Evolutionary conservation across 345 rosid species (phyloP).

Genomic region (Gossypium thurberi): DNA sequence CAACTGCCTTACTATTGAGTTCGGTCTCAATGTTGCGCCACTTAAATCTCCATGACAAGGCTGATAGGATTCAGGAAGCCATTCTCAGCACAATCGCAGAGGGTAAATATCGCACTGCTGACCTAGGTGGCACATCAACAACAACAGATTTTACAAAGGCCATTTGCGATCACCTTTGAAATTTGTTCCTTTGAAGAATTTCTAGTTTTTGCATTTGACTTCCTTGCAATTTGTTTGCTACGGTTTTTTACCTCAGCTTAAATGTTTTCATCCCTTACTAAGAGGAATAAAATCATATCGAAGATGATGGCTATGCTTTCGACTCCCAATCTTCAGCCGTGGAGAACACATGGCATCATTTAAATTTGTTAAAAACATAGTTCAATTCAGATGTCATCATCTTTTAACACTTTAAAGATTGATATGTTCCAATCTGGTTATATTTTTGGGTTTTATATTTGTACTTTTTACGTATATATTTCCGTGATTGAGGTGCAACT

Average conservation of each 20-base stretch:
- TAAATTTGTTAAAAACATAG: not conserved
- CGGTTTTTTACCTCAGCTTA: not conserved
- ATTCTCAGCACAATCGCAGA: constrained; percentile 78
- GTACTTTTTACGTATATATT: not conserved
- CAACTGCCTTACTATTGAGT: constrained; percentile 89
- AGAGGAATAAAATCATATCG: constrained; percentile 7
- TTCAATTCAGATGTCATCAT: not conserved
- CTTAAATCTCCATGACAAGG: constrained; percentile 70
- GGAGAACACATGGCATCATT: not conserved
- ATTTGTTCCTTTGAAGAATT: constrained; percentile 18
- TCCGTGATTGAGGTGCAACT: not conserved
- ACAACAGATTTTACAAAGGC: constrained; percentile 89
- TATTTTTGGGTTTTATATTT: not conserved
- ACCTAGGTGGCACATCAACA: constrained; percentile 75
- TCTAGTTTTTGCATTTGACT: constrained; percentile 15
- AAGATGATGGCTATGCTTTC: not conserved
- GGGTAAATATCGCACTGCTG: constrained; percentile 86
- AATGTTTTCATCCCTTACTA: constrained; percentile 3
- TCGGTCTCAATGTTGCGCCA: constrained; percentile 84
- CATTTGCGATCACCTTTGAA: constrained; percentile 76
- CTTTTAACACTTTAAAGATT: not conserved
- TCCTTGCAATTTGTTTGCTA: not conserved
- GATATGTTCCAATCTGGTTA: not conserved
- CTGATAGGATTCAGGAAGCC: constrained; percentile 77
- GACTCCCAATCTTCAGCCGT: not conserved